phyloP scores from a whole-genome alignment of 1,284 basidiomycete species.

The Thecaphora thlaspeos region DNA sequence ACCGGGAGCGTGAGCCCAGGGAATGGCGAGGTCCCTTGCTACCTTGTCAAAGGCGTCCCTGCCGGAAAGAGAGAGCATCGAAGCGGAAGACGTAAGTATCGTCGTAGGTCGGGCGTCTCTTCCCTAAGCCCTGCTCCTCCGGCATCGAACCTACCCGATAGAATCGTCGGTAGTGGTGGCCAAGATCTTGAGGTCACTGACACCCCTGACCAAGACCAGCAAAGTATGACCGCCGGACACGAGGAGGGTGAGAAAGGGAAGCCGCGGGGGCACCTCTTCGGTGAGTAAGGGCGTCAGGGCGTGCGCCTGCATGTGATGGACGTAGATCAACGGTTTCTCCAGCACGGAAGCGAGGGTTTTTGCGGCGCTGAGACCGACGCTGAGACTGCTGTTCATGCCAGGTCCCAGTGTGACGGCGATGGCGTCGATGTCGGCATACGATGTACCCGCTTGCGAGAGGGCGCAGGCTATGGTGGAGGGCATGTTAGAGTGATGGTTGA shows the following conservation, averaged over 20 bases:
- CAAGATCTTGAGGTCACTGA: constrained; percentile 36
- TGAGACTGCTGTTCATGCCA: constrained; percentile 50
- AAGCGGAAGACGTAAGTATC: too few relatives aligned
- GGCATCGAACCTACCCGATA: constrained; percentile 42
- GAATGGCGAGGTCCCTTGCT: constrained; percentile 39
- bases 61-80: neutral
- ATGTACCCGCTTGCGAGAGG: constrained; percentile 19
- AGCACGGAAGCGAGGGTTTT: constrained; percentile 46
- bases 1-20: constrained; percentile 48
- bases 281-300: constrained; percentile 39
- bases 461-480: constrained; percentile 38
- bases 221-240: constrained; percentile 54
- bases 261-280: constrained; percentile 27
- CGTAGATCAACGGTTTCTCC: constrained; percentile 44
- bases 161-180: constrained; percentile 51
- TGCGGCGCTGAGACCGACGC: constrained; percentile 42
- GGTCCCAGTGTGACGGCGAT: constrained; percentile 56
- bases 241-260: constrained; percentile 53
- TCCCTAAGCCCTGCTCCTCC: too few relatives aligned
- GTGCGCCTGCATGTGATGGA: constrained; percentile 55
- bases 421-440: constrained; percentile 35
- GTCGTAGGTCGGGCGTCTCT: neutral
- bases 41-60: constrained; percentile 54
- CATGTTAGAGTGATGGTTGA: constrained; percentile 41
- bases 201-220: constrained; percentile 41